Percentiles rank a stretch among this genome's conserved stretches.
These are phyloP conservation scores for Chimonanthus praecox DNA, from an alignment of 164 flowering plant species.

Conservation along the genomic window DNA sequence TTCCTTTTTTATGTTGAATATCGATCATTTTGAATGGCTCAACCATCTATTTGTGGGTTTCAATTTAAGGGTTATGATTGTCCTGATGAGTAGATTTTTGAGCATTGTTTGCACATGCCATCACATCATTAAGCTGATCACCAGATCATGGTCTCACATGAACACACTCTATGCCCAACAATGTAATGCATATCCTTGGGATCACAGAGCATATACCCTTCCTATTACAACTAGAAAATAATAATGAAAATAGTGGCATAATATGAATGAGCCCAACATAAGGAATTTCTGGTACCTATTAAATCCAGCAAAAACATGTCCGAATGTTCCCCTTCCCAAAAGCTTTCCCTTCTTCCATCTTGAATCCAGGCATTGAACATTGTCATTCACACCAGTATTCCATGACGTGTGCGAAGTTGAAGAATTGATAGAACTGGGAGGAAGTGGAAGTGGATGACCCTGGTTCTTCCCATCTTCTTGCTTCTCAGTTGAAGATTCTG, in stretches of 20 bases:
- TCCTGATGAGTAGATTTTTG: neutral
- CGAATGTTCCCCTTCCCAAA: conserved; percentile 94
- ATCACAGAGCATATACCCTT: neutral
- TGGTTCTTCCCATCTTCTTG: conserved; percentile 56
- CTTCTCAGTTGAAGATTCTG: conserved; percentile 53
- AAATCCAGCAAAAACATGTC: conserved; percentile 93
- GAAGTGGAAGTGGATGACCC: conserved; percentile 81
- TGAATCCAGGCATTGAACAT: conserved; percentile 26
- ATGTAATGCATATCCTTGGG: neutral
- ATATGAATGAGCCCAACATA: neutral
- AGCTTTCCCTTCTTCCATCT: conserved; percentile 90
- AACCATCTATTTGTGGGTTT: neutral
- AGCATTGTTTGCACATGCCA: neutral
- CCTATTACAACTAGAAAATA: neutral
- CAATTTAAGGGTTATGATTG: neutral
- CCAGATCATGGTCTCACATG: neutral
- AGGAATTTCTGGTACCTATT: conserved; percentile 51
- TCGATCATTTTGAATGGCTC: neutral
- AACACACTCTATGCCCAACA: neutral
- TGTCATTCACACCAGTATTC: conserved; percentile 31
- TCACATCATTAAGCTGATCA: neutral
- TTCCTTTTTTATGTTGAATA: neutral
- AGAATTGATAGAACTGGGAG: conserved; percentile 76
- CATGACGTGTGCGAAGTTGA: conserved; percentile 25
- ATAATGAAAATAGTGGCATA: neutral